A percentile compares a stretch with the other conserved stretches of the same genome.
Conservation (phyloP, 495 filamentous ascomycete species). For the Endocarpon pusillum region DNA sequence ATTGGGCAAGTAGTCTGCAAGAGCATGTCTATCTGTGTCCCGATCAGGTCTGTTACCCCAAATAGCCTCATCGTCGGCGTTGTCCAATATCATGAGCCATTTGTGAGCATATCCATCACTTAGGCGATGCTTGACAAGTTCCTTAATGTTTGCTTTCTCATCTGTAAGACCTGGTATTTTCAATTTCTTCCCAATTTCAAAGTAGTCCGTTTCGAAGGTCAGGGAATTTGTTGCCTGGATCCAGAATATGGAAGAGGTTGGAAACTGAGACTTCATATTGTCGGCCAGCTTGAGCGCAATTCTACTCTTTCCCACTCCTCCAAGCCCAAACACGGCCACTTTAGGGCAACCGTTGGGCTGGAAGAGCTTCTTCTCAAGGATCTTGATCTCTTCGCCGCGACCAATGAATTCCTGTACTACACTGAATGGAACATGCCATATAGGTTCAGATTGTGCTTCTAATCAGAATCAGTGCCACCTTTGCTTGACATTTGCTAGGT, state of each 20-base stretch:
- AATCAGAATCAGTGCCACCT: not conserved
- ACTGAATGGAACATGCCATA: conserved; percentile 15
- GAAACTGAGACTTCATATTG: conserved; percentile 15
- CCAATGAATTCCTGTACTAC: conserved; percentile 16
- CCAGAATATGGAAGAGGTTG: conserved; percentile 33
- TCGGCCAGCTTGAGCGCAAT: conserved; percentile 30
- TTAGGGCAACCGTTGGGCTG: conserved; percentile 4
- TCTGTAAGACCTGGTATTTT: conserved; percentile 8
- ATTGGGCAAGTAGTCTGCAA: not conserved
- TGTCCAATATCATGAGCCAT: conserved; percentile 27
- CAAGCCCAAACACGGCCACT: conserved; percentile 24
- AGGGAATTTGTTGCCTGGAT: conserved; percentile 21
- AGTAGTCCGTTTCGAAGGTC: conserved; percentile 29
- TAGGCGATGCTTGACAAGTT: conserved; percentile 15
- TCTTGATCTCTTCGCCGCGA: conserved; percentile 9
- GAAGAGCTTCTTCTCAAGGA: conserved; percentile 6
- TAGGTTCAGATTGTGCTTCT: not conserved
- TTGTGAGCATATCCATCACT: conserved; percentile 9
- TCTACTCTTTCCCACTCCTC: conserved; percentile 34
- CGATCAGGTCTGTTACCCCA: conserved; percentile 6
- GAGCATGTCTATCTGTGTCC: not conserved
- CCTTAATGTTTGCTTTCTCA: conserved; percentile 11
- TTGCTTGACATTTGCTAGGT: too few species aligned
- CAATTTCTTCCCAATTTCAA: conserved; percentile 17
- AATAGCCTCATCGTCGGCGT: conserved; percentile 22